Base-by-base conservation (phyloP, 345 rosid species). In the Mercurialis annua region DNA sequence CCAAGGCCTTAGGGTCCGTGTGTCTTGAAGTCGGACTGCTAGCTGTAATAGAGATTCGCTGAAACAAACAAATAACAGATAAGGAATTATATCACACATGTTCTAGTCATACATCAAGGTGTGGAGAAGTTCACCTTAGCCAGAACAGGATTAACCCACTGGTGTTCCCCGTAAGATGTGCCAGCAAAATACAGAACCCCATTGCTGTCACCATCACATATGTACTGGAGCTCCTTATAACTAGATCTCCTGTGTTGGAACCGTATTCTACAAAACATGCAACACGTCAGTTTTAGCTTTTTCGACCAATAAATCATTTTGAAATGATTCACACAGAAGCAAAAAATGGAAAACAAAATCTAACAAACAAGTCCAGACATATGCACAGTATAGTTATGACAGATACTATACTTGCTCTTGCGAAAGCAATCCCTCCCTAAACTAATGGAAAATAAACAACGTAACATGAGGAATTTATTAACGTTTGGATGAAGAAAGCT, bases 141-240 rank as follows among this genome's bases (percentile, higher is more conserved):
- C 53, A 94, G 81, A 74, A 88, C 93, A 0, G 99, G 99, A 78
- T 94, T 94, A 68, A 94, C 92, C 99, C 99, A 92, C 67, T 77
- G 96, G 81, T 94, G 99, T 73, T 88, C 73, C 60, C 99, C 92
- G 16, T 85, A 92, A 21, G 94, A 91, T 40, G 98, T 94, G 70
- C 98, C 99, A 21, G 90, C 84, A 59, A 80, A 88, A 85, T 86
- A 83, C 59, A 94, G 71, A 55, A 94, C 94, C 67, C 99, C 99
- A 70, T 92, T 94, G 85, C 89, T 87, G 76, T 92, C 99, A n/a
- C 99, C 99, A 71, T 92, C 93, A 72, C 96, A 87, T 70, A 92
- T 89, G 82, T 89, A 88, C 75, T 86, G 99, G 50, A 86, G 96
- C 85, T 94, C 97, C 85, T 92, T 92, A 70, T 76, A 94, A 82